Evolutionary conservation across 495 filamentous ascomycete species (phyloP).

Genomic region (Aspergillus ostianus): DNA sequence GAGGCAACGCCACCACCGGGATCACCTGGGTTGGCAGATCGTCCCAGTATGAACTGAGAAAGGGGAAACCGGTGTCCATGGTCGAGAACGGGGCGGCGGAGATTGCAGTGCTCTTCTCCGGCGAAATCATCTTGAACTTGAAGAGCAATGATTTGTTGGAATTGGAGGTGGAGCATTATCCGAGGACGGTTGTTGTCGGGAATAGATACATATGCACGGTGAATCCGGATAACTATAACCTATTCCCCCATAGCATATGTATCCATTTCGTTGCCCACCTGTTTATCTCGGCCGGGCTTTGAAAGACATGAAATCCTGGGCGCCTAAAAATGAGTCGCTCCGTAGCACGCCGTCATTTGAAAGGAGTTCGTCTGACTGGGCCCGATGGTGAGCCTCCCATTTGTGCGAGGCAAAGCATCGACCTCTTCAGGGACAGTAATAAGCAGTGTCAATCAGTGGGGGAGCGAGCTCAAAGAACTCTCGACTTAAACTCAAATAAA

Average conservation of each 20-base stretch:
- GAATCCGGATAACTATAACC: conserved; percentile 3
- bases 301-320: too few relatives aligned
- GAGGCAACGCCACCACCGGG: neutral
- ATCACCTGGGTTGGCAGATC: neutral
- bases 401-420: conserved; percentile 1
- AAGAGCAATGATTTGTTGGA: neutral
- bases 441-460: conserved; percentile 7
- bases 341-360: neutral
- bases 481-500: neutral
- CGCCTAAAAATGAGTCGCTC: neutral
- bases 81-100: neutral
- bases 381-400: conserved; percentile 9
- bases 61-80: neutral
- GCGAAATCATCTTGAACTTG: neutral
- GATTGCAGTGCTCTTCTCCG: neutral
- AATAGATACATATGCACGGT: conserved; percentile 1
- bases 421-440: neutral
- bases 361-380: neutral
- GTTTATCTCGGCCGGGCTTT: neutral
- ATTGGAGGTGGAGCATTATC: neutral
- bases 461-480: neutral
- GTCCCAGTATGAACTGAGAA: neutral
- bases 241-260: neutral
- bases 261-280: neutral
- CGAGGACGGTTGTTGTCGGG: neutral